phyloP scores from a whole-genome alignment of 176 grass and related monocot species.

The Chloris gayana region DNA sequence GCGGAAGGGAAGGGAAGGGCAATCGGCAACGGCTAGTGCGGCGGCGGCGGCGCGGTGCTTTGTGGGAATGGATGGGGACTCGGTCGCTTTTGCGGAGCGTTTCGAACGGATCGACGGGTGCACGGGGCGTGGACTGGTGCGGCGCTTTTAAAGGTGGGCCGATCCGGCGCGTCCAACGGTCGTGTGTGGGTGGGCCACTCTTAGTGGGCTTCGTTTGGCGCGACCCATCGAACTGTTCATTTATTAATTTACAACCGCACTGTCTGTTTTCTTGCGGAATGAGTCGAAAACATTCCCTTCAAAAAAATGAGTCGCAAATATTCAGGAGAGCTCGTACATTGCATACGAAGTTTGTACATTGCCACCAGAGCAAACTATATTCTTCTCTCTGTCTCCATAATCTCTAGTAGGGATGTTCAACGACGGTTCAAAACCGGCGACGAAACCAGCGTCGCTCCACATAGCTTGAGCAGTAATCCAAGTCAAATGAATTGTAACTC shows the following conservation, averaged over 20 bases:
- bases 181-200: conserved; percentile 39
- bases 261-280: background rate
- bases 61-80: conserved; percentile 10
- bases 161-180: conserved; percentile 52
- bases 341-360: background rate
- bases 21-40: conserved; percentile 37
- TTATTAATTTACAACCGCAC: background rate
- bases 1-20: background rate
- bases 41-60: background rate
- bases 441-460: no score
- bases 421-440: no score
- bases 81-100: conserved; percentile 12
- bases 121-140: background rate
- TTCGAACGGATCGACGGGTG: conserved; percentile 38
- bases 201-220: conserved; percentile 2
- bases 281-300: no score
- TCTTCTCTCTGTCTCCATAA: no score
- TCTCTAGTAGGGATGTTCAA: no score
- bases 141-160: conserved; percentile 41
- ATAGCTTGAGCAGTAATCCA: no score
- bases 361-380: no score
- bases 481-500: no score
- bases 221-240: conserved; percentile 1
- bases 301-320: background rate
- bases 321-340: background rate